Evolutionary conservation across 192 early-diverging fungal species (phyloP).

Genomic region (Kappamyces sp.): DNA sequence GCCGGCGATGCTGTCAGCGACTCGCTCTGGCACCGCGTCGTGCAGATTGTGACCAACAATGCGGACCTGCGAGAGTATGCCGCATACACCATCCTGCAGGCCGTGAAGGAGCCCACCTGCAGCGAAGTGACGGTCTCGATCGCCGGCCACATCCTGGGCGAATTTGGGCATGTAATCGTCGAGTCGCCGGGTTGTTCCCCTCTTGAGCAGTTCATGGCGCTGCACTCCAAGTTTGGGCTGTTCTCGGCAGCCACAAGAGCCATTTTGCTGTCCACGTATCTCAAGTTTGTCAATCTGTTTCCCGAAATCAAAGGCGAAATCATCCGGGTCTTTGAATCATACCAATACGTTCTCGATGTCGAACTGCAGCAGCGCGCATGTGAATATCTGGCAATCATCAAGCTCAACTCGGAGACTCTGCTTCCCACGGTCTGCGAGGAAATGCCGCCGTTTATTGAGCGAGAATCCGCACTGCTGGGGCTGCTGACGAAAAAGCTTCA

Average conservation of each 20-base stretch:
- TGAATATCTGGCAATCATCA: slow-evolving; percentile 88
- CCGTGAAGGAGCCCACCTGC: slow-evolving; percentile 83
- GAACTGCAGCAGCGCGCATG: slow-evolving; percentile 97
- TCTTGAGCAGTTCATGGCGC: slow-evolving; percentile 88
- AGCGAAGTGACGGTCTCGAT: slow-evolving; percentile 95
- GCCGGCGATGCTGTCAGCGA: slow-evolving; percentile 82
- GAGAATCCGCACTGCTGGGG: slow-evolving; percentile 82
- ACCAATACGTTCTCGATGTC: slow-evolving; percentile 81
- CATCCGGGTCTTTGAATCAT: slow-evolving; percentile 78
- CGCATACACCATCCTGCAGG: slow-evolving; percentile 67
- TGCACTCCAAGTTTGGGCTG: slow-evolving; percentile 86
- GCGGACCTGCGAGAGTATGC: slow-evolving; percentile 94
- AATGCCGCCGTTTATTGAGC: slow-evolving; percentile 96
- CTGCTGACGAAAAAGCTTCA: slow-evolving; percentile 77
- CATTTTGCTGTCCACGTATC: slow-evolving; percentile 82
- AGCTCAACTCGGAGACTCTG: slow-evolving; percentile 77
- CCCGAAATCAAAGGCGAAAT: slow-evolving; percentile 93
- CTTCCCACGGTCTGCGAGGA: slow-evolving; percentile 93
- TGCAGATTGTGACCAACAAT: slow-evolving; percentile 94
- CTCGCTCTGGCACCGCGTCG: slow-evolving; percentile 96
- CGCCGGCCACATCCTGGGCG: slow-evolving; percentile 93
- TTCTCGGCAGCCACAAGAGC: slow-evolving; percentile 75
- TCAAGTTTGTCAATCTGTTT: slow-evolving; percentile 96
- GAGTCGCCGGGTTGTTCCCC: slow-evolving; percentile 79
- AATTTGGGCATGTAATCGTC: slow-evolving; percentile 95